Base-by-base conservation (phyloP, 2,329 filamentous ascomycete genomes). In the Colletotrichum sojae region DNA sequence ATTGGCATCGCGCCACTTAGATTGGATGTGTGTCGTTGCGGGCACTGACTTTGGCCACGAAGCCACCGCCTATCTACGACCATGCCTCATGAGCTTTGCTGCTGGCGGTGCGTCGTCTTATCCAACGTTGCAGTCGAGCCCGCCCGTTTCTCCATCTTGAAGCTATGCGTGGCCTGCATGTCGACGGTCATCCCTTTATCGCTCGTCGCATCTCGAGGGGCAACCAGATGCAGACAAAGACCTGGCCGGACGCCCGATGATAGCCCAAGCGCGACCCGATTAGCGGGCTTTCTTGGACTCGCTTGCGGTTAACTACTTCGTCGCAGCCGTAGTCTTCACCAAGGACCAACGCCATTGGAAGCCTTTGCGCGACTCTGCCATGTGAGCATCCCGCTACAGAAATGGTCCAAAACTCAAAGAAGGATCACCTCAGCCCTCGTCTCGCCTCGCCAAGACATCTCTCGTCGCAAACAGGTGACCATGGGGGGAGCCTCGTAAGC, bases 331-430 rank as follows among this genome's bases (percentile, higher is more conserved):
- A 16, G 48, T 27, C 39, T 58, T 25, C 10, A 36, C 9, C 31
- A 36, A 36, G 31, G 31, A 10, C 31, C 31, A 39, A 52, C 15
- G 27, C 31, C 36, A 52, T 31, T 25, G 20, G 20, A 18, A 9
- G 31, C 8, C 31, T 36, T 36, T 45, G 46, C 31, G 49, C 51
- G 13, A 40, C 22, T 54, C 22, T 31, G 20, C 55, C 43, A 60
- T 22, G 31, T 60, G 55, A 61, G 56, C 51, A 12, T 61, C 55
- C 55, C 55, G 62, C 56, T 69, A 61, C 56, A 57, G 49, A 52
- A 67, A 67, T 39, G 67, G 56, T 20, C 36, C 20, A 36, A 61
- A 69, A 56, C 51, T 67, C 12, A 31, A 56, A 59, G 48, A 53
- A 15, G 6, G 9, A 49, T 39, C 20, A 22, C 20, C 25, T 43